Base-by-base conservation (phyloP, 257 asterid genomes). In the Penstemon barbatus region DNA sequence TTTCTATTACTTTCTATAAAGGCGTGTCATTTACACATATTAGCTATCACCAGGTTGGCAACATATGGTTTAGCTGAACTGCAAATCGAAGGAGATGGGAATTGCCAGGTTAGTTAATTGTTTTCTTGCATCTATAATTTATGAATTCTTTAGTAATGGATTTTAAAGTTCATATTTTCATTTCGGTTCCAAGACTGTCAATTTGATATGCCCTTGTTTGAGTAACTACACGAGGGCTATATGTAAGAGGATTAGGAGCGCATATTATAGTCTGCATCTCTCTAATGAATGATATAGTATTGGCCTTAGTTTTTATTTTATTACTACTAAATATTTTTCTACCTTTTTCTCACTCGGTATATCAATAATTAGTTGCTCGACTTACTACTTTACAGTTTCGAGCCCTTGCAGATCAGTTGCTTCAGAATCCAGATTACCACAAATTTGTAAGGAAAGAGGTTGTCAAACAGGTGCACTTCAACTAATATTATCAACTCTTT, bases 11-110 rank as follows among this genome's bases (percentile, higher is more conserved):
- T 61, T 48, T 76, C 68, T 44, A 64, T 66, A 37, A 58, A 69
- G 70, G 69, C 72, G 69, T 72, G 71, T 43, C 53, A 58, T 72
- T 77, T 25, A 69, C 51, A 68, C 69, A 46, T 74, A 25, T 74
- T 68, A 41, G 44, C 69, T 73, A 33, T 75, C 60, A 69, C 71
- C 87, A 92, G 98, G 89, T 66, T 93, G 72, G 63, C 89, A 8
- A 82, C 90, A n/a, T 88, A 93, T 78, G 84, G 93, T 77, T 81
- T 93, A 57, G 83, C 94, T 44, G 98, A 93, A 85, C 54, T 93
- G 84, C 95, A 77, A 74, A 93, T 93, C 1, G 96, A 88, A 71
- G 98, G 98, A 76, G 98, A 93, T 67, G 98, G 98, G 49, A 92
- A 93, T 83, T 93, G 98, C 76, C 98, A 93, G 97, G 98, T 90